Conservation (phyloP, 257 asterid genomes). For the Solanum corneliomulleri region DNA sequence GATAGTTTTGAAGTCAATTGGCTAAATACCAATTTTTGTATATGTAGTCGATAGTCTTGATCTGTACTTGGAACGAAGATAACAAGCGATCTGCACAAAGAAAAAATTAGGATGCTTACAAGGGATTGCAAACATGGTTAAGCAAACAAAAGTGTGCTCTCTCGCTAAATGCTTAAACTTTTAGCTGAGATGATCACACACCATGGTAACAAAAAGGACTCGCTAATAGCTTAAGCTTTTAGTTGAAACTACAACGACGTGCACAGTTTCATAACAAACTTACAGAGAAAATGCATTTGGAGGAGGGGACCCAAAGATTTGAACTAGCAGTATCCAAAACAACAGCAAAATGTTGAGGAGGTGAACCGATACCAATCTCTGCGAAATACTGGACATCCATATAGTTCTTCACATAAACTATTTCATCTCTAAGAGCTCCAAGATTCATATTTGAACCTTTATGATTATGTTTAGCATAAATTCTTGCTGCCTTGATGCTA, state of each 20-base stretch:
- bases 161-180: background rate
- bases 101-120: background rate
- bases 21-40: slow-evolving; percentile 5
- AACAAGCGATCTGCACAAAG: slow-evolving; percentile 14
- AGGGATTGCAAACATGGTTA: background rate
- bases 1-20: background rate
- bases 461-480: background rate
- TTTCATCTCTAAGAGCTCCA: background rate
- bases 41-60: slow-evolving; percentile 13
- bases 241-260: background rate
- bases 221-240: background rate
- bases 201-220: background rate
- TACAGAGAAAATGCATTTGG: slow-evolving; percentile 21
- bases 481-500: background rate
- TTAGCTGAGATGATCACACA: background rate
- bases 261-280: background rate
- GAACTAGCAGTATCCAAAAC: slow-evolving; percentile 29
- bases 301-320: slow-evolving; percentile 28
- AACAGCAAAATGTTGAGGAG: slow-evolving; percentile 18
- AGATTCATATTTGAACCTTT: background rate
- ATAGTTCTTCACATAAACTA: slow-evolving; percentile 13
- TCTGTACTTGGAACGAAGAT: slow-evolving; percentile 12
- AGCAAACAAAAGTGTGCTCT: background rate
- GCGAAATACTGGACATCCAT: slow-evolving; percentile 19
- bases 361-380: slow-evolving; percentile 22